Evolutionary conservation across 331 rosid species (phyloP).

Genomic region (Malus hybrid): DNA sequence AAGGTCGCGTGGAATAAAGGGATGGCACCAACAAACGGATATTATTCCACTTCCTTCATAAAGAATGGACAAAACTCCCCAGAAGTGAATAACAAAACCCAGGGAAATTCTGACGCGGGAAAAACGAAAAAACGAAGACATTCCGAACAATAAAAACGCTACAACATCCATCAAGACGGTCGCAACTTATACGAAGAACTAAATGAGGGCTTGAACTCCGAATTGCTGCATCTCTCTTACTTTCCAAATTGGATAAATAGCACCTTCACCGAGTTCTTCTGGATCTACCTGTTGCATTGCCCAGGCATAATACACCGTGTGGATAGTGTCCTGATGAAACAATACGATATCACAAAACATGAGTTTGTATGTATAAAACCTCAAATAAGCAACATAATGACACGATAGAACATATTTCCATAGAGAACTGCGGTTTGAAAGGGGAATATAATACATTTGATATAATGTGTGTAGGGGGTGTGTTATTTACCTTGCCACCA

Average conservation of each 20-base stretch:
- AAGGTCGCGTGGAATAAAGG: not conserved
- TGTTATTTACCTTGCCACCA: conserved; percentile 72
- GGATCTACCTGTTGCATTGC: conserved; percentile 82
- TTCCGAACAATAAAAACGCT: not conserved
- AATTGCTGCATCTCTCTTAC: conserved; percentile 77
- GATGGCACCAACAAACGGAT: not conserved
- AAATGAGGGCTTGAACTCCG: conserved; percentile 72
- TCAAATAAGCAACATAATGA: not conserved
- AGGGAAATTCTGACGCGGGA: not conserved
- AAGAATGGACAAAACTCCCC: conserved; percentile 6
- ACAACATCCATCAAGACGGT: conserved; percentile 19
- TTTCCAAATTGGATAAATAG: conserved; percentile 70
- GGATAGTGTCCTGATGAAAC: conserved; percentile 66
- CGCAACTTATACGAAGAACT: conserved; percentile 6
- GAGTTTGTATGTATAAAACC: not conserved
- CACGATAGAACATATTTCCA: not conserved
- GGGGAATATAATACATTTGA: not conserved
- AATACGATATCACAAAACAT: not conserved
- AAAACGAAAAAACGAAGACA: not conserved
- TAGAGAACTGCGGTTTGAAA: not conserved
- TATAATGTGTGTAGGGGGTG: not conserved
- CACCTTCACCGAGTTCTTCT: conserved; percentile 70
- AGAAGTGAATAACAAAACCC: conserved; percentile 17
- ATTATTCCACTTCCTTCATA: not conserved
- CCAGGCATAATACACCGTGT: conserved; percentile 69